Base-by-base conservation (phyloP, 805 yeast species). In the Barnettozyma populi region DNA sequence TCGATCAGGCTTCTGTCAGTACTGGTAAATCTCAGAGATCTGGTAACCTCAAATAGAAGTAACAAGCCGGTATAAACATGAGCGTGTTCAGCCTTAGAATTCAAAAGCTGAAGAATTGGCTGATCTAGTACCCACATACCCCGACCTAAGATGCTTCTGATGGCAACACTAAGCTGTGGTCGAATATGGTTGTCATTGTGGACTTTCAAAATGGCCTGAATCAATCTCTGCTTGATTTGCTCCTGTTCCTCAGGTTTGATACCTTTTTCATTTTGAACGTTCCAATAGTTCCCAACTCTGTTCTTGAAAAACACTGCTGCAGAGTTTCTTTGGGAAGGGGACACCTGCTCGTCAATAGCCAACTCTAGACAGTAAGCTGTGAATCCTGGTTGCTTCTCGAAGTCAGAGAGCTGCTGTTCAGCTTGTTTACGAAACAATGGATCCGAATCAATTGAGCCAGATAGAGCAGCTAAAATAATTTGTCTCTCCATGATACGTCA, bases 291-390 rank as follows among this genome's bases (percentile, higher is more conserved):
- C 36, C 72, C 72, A 29, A 84, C 68, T 48, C 78, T 71, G 62
- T 85, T 85, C 60, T 86, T 86, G 63, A 84, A 78, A 60, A 78
- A 83, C 6, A 86, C 84, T 0, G 85, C 82, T 6, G 84, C 74
- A 11, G 87, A 83, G 50, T 77, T 68, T 50, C 80, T 72, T 44
- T 79, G 72, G 11, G 70, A 69, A 7, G 57, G 51, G 5, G 78
- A 67, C 27, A 71, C 65, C 4, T 69, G 64, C 3, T 62, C 62
- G 54, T 80, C 83, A 9, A 67, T 61, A 13, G 77, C 70, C 41
- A 80, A 65, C 36, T 74, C 77, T 25, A 81, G 64, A 41, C 80
- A 67, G 57, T 77, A 78, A 13, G 73, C 68, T 1, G 84, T 76
- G 62, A 80, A 79, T 3, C 85, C 85, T 1, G 77, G 73, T 51